Percentiles rank a stretch among this genome's conserved stretches.
phyloP scores from a whole-genome alignment of 2,329 filamentous ascomycete genomes.

The Trichoderma citrinoviride region DNA sequence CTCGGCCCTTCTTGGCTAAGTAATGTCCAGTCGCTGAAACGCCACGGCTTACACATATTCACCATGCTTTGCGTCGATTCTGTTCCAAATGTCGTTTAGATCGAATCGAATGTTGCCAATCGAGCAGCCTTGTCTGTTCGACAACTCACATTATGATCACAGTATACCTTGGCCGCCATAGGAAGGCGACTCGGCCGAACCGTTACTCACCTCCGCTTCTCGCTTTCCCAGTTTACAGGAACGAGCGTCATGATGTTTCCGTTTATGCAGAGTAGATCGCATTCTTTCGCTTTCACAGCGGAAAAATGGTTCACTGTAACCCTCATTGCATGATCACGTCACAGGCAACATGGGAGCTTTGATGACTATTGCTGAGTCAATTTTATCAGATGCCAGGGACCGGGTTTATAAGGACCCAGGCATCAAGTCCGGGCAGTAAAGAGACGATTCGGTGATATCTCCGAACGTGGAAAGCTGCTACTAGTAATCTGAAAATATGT shows the following conservation, averaged over 20 bases:
- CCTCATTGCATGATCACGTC: not conserved
- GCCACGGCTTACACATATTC: no score
- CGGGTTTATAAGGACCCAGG: not conserved
- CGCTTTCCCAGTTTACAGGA: not conserved
- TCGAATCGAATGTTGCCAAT: no score
- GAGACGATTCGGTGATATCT: not conserved
- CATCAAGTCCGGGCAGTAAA: not conserved
- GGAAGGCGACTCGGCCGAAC: no score
- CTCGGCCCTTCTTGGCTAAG: not conserved
- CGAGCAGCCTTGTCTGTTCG: no score
- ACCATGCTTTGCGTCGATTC: not conserved
- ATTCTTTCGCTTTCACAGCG: not conserved
- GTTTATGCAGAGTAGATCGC: not conserved
- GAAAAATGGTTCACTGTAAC: not conserved
- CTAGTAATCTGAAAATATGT: not conserved
- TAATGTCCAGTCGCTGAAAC: no score
- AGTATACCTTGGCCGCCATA: no score
- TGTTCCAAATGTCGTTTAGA: not conserved
- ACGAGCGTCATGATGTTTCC: not conserved
- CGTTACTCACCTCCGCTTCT: not conserved
- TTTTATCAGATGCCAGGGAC: not conserved
- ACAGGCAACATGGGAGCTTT: not conserved
- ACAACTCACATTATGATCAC: no score
- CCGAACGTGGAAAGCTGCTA: not conserved
- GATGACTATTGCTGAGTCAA: not conserved